Percentiles rank a stretch among this genome's conserved stretches.
phyloP scores from a whole-genome alignment of 129 eudicot species.

The Artemisia tridentata region DNA sequence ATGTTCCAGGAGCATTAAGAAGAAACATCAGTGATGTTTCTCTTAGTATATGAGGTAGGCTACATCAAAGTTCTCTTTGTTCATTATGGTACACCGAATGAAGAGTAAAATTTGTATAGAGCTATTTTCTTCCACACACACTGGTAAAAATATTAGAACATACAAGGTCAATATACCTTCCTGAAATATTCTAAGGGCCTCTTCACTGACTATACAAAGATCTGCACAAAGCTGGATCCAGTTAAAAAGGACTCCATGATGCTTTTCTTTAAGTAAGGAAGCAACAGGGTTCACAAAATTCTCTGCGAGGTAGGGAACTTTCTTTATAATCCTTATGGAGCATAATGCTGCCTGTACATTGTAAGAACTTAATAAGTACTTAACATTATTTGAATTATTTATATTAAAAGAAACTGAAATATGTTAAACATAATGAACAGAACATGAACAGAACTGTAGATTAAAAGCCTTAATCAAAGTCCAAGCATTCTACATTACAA shows the following conservation, averaged over 20 bases:
- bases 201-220: conserved; percentile 71
- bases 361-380: conserved; percentile 4
- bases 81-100: background rate
- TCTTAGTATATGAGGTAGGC: background rate
- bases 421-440: no score
- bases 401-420: no score
- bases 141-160: conserved; percentile 8
- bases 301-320: conserved; percentile 47
- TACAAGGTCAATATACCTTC: conserved; percentile 48
- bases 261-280: conserved; percentile 75
- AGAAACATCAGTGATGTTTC: background rate
- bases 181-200: conserved; percentile 89
- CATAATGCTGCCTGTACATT: conserved; percentile 85
- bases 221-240: conserved; percentile 86
- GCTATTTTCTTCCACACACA: background rate
- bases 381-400: no score
- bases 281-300: conserved; percentile 87
- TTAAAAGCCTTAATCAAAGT: no score
- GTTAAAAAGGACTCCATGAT: conserved; percentile 32
- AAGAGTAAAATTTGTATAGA: no score
- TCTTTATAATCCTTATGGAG: conserved; percentile 60
- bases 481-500: no score
- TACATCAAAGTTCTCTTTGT: background rate
- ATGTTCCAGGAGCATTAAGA: background rate
- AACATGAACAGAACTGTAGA: no score